Conservation (phyloP, 129 eudicot species). For the Flaveria robusta region DNA sequence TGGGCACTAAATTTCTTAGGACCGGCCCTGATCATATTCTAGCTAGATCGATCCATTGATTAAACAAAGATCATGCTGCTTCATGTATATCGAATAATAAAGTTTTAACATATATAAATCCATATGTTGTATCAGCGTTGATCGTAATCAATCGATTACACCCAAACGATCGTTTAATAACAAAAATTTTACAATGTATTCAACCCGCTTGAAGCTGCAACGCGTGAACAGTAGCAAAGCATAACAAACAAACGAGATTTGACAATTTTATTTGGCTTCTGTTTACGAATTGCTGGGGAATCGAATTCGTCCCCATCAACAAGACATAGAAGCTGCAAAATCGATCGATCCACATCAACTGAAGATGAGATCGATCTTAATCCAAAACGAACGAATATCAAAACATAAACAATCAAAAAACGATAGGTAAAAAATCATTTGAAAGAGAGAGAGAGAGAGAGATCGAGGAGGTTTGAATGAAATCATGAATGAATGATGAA, state of each 20-base stretch:
- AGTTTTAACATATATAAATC: no score
- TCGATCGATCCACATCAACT: not conserved
- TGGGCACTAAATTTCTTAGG: no score
- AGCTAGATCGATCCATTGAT: no score
- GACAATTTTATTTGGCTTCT: conserved; percentile 32
- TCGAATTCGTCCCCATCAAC: conserved; percentile 40
- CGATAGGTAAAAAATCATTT: not conserved
- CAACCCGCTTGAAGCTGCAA: conserved; percentile 25
- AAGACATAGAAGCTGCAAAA: conserved; percentile 41
- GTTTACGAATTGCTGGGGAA: conserved; percentile 44
- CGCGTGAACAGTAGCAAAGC: conserved; percentile 11
- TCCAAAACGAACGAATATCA: not conserved
- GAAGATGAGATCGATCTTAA: not conserved
- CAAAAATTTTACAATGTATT: not conserved
- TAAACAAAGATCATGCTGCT: not conserved
- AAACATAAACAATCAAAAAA: not conserved
- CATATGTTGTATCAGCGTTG: not conserved
- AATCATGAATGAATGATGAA: conserved; percentile 8
- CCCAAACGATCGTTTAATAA: not conserved
- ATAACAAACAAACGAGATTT: conserved; percentile 25
- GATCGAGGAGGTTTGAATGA: not conserved
- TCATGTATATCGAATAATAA: not conserved
- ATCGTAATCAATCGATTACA: not conserved
- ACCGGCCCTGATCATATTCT: no score
- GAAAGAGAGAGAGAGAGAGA: not conserved